Evolutionary conservation across 2,329 filamentous ascomycete species (phyloP), one percentile per base, ranked within the genome.

Genomic region (Alternaria arbusti): DNA sequence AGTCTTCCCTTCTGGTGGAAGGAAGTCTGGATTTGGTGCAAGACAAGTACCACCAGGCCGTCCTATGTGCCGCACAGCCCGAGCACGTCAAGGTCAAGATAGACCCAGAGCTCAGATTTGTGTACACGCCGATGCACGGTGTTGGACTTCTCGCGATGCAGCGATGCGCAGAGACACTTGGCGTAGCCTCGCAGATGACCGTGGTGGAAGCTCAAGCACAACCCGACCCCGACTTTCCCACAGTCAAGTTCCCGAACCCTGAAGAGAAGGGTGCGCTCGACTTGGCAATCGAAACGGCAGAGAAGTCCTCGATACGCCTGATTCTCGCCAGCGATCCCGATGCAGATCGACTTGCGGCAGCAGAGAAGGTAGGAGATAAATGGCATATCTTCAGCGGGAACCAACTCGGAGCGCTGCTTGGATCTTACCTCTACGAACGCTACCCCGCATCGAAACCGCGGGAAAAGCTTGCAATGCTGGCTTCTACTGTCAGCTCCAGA

Each of bases 361-460:
- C 88, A 5, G 85, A 90, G 71, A 87, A 86, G 70, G 82, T 88
- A 5, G 83, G 79, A 32, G 85, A 83, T 11, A 78, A 77, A 65
- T 90, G 88, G 87, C 84, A 86, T 59, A 84, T 87, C 51, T 86
- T 90, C 70, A 90, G 87, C 0, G 88, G 88, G n/a, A 90, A 90
- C 66, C 87, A 90, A 69, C 80, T 90, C 15, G 88, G 88, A 32
- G 82, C 88, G 17, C 81, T 90, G 10, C 80, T 90, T 11, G 88
- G 86, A 6, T 86, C 86, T 0, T 84, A 88, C 69, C 74, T 89
- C 11, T 80, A 87, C 54, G 84, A 88, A 26, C 82, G 82, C 11
- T 82, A 83, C 64, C 72, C 77, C 11, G 20, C 67, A 66, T 64
- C 74, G 55, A 80, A 74, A 65, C 72, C 65, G 54, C 73, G 72